phyloP scores from a whole-genome alignment of 495 filamentous ascomycete species.

The Penicillium desertorum region DNA sequence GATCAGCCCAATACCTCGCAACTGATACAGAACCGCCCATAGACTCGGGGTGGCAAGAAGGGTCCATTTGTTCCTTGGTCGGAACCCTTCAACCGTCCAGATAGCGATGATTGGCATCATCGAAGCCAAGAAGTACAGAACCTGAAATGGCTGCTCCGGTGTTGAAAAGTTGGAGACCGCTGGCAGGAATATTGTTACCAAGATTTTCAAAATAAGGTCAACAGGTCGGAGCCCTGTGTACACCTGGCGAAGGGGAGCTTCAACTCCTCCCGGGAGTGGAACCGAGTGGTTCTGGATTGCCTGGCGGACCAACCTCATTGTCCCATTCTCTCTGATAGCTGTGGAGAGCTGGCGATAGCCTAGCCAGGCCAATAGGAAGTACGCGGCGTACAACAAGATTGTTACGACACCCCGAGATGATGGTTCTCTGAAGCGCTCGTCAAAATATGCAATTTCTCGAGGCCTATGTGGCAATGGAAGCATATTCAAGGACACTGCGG shows the following conservation, averaged over 20 bases:
- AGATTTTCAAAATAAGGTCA: constrained; percentile 11
- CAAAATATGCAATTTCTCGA: constrained; percentile 11
- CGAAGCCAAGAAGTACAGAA: constrained; percentile 18
- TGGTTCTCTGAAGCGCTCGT: constrained; percentile 15
- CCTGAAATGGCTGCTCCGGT: constrained; percentile 16
- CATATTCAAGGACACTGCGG: constrained; percentile 20
- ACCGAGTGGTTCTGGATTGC: constrained; percentile 5
- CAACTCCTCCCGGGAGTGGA: neutral
- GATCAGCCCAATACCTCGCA: constrained; percentile 22
- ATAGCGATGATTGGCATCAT: constrained; percentile 20
- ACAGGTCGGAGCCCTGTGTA: constrained; percentile 10
- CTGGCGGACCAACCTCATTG: constrained; percentile 8
- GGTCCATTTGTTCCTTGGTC: constrained; percentile 19
- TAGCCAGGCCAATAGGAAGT: constrained; percentile 11
- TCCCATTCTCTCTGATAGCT: constrained; percentile 13
- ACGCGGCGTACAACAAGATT: constrained; percentile 6
- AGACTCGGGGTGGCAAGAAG: constrained; percentile 12
- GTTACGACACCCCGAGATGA: neutral
- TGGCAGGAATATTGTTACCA: constrained; percentile 17
- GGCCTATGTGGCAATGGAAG: constrained; percentile 14
- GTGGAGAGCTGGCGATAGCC: constrained; percentile 11
- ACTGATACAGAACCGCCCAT: constrained; percentile 21
- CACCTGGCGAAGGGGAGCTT: constrained; percentile 6
- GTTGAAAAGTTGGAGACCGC: constrained; percentile 5
- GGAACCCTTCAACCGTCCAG: constrained; percentile 21